Evolutionary conservation across 2,329 filamentous ascomycete genomes (phyloP).

Genomic region (Aspergillus sp.): DNA sequence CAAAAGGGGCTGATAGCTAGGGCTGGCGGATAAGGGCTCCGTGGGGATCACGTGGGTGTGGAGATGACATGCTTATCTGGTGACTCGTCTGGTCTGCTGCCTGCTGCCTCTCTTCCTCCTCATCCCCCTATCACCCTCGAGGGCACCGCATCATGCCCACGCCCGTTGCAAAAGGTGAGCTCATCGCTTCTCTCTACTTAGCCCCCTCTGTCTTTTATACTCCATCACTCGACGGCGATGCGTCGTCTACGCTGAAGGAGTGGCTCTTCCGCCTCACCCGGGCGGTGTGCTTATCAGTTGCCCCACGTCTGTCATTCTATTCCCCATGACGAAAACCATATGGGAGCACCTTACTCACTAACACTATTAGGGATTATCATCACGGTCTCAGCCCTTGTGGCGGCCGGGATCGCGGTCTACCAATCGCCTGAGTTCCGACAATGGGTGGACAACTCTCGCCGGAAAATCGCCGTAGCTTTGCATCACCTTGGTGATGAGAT

Average conservation of each 20-base stretch:
- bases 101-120: slow-evolving; percentile 4
- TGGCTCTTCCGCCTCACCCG: too few species aligned
- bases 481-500: slow-evolving; percentile 62
- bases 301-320: background rate
- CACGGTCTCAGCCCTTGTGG: slow-evolving; percentile 60
- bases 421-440: slow-evolving; percentile 62
- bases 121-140: background rate
- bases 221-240: too few species aligned
- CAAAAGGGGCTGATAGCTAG: slow-evolving; percentile 32
- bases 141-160: slow-evolving; percentile 40
- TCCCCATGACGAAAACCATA: background rate
- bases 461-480: slow-evolving; percentile 59
- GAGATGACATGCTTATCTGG: slow-evolving; percentile 8
- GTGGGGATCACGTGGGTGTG: slow-evolving; percentile 30
- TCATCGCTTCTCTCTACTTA: slow-evolving; percentile 7
- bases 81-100: slow-evolving; percentile 1
- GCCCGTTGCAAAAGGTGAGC: slow-evolving; percentile 49
- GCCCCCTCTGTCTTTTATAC: background rate
- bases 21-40: slow-evolving; percentile 34
- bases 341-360: slow-evolving; percentile 8
- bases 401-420: slow-evolving; percentile 62
- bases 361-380: slow-evolving; percentile 57
- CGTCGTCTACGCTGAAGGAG: too few species aligned
- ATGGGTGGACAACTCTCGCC: slow-evolving; percentile 62
- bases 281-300: background rate